A percentile compares a stretch with the other conserved stretches of the same genome.
phyloP scores from a whole-genome alignment of 2,329 filamentous ascomycete genomes.

The Diaporthe amygdali region DNA sequence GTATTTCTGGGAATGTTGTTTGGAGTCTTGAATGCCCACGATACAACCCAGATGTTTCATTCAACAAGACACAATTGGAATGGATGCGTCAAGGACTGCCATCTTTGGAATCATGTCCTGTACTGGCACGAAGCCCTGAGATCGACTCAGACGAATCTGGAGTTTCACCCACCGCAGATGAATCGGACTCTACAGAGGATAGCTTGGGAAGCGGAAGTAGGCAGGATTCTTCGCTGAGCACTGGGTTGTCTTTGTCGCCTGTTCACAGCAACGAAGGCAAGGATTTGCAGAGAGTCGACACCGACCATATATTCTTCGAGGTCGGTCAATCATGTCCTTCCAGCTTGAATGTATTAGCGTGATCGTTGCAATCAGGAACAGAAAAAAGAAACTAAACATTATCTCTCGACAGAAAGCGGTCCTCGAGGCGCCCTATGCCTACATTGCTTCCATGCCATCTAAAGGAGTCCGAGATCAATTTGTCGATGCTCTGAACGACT shows the following conservation, averaged over 20 bases:
- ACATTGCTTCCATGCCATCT: neutral
- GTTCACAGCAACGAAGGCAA: too few species aligned
- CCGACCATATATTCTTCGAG: neutral
- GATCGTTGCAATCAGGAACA: neutral
- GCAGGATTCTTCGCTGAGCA: neutral
- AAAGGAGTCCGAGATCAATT: neutral
- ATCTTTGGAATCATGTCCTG: too few species aligned
- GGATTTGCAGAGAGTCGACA: too few species aligned
- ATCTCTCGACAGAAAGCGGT: neutral
- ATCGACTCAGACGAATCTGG: too few species aligned
- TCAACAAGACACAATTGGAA: slow-evolving; percentile 14
- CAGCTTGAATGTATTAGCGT: neutral
- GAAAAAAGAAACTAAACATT: neutral
- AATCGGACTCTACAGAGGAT: too few species aligned
- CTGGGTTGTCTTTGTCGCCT: too few species aligned
- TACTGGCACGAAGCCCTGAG: too few species aligned
- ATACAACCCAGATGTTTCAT: slow-evolving; percentile 13
- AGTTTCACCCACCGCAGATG: too few species aligned
- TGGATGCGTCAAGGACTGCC: slow-evolving; percentile 12
- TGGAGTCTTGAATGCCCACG: slow-evolving; percentile 20
- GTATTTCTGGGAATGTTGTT: slow-evolving; percentile 13
- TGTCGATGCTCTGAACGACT: neutral
- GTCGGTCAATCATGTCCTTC: neutral
- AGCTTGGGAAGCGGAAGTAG: too few species aligned
- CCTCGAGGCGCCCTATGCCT: neutral